Base-by-base conservation (phyloP, 2,329 filamentous ascomycete species). In the Volutella citrinella region DNA sequence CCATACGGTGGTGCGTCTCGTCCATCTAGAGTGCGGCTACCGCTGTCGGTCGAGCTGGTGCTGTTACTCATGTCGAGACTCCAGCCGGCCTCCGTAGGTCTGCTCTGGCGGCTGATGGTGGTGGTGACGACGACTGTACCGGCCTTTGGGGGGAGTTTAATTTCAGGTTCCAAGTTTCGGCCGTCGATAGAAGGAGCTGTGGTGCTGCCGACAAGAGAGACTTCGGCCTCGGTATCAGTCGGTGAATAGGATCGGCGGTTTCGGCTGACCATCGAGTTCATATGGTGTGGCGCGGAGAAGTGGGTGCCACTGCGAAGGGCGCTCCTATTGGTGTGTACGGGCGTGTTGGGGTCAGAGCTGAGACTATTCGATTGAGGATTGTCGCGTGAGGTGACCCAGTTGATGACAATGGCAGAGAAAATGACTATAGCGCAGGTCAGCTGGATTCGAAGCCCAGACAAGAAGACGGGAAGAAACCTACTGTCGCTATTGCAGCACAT, bases 401-500 rank as follows among this genome's bases (percentile, higher is more conserved):
- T 77, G 25, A 82, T 68, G n/a, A 82, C 72, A 5, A 78, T 48
- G 14, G 74, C 72, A 11, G 71, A 77, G 55, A 81, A 79, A 19
- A 80, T 65, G 12, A 80, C 75, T 77, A n/a, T 19, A 9, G 14
- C 7, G 25, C 20, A 22, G 12, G 20, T 22, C 20, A 17, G 27
- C 49, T 13, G 36, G 20, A 7, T n/a, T n/a, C n/a, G n/a, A 21
- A 21, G 16, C 20, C 7, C 14, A 15, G 12, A 21, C 12, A 22
- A 28, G 22, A 30, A 7, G n/a, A 17, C 20, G 21, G 25, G 11
- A 18, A 13, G 38, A 19, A 17, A 59, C 68, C 49, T 56, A 78
- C 77, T 72, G 51, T 83, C 79, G 42, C 69, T 67, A 48, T 82
- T 82, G 51, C 79, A 84, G 48, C 76, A 78, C 63, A 80, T 77